Evolutionary conservation across 2,329 filamentous ascomycete species (phyloP), one percentile per base, ranked within the genome.

Genomic region (Exophiala calicioides): DNA sequence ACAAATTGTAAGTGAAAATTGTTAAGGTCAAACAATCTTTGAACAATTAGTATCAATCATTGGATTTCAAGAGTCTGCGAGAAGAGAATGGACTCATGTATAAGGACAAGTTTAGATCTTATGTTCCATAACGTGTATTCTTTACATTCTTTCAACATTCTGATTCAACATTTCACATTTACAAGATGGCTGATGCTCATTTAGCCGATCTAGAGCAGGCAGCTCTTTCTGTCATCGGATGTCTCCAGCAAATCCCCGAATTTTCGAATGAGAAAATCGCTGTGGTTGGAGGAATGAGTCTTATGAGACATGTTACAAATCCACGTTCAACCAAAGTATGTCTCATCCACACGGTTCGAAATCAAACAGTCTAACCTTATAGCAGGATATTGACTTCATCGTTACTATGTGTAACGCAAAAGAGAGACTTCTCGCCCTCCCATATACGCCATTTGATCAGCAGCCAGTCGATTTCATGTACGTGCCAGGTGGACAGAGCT

Each of bases 321-420:
- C 12, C n/a, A 12, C 29, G 29, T 31, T 5, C 12, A 13, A 31
- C 5, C n/a, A 5, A 13, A 4, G 29, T 31, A 31, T 31, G 29
- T 31, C n/a, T n/a, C 5, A 31, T 31, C n/a, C 16, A n/a, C 29
- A 15, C 5, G 29, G 5, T 15, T n/a, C 5, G n/a, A 31, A 31
- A 5, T 15, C 5, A 31, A 31, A n/a, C n/a, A n/a, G n/a, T n/a
- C 29, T 31, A n/a, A 31, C 29, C 5, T 15, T 5, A 13, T 5
- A 31, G 29, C 29, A 31, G 29, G 29, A 31, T 31, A 13, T 31
- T n/a, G 29, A 31, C 29, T 31, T 31, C 29, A 31, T 31, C n/a
- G n/a, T n/a, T n/a, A 31, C 29, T 15, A n/a, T 5, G 12, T n/a
- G 5, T 31, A 13, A 5, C n/a, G 29, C 29, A 31, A 31, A 31